phyloP scores from a whole-genome alignment of 2,329 filamentous ascomycete species.

The Trichoderma sp. region DNA sequence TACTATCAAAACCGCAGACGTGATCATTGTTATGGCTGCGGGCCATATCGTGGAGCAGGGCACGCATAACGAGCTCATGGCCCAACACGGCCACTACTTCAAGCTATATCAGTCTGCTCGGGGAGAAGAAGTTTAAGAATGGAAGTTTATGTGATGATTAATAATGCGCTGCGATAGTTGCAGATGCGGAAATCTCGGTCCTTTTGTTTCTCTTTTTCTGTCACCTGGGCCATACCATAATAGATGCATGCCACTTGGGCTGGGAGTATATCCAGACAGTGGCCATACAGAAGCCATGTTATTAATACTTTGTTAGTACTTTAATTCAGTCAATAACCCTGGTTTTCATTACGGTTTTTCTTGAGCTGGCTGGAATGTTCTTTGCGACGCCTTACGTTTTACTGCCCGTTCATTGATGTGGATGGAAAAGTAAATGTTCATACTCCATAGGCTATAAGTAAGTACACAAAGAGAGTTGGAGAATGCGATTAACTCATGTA shows the following conservation, averaged over 20 bases:
- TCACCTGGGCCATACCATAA: background rate
- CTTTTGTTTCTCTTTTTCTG: background rate
- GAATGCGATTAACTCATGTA: background rate
- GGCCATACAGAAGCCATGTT: background rate
- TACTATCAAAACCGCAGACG: constrained; percentile 10
- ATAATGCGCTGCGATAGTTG: background rate
- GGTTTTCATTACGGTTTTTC: background rate
- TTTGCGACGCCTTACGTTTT: background rate
- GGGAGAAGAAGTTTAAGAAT: background rate
- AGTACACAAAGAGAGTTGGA: background rate
- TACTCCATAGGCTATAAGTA: background rate
- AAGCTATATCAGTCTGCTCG: constrained; percentile 14
- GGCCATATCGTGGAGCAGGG: constrained; percentile 18
- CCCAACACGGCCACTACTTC: background rate
- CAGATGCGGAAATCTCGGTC: background rate
- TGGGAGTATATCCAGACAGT: background rate
- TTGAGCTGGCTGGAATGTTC: background rate
- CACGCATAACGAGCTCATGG: constrained; percentile 16
- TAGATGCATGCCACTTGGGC: background rate
- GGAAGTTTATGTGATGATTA: background rate
- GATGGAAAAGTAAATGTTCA: background rate
- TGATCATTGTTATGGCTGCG: constrained; percentile 2
- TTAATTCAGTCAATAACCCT: background rate
- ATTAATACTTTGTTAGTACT: background rate
- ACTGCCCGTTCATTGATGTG: background rate